phyloP scores from a whole-genome alignment of 2,329 filamentous ascomycete species.

The Lanzia echinophila region DNA sequence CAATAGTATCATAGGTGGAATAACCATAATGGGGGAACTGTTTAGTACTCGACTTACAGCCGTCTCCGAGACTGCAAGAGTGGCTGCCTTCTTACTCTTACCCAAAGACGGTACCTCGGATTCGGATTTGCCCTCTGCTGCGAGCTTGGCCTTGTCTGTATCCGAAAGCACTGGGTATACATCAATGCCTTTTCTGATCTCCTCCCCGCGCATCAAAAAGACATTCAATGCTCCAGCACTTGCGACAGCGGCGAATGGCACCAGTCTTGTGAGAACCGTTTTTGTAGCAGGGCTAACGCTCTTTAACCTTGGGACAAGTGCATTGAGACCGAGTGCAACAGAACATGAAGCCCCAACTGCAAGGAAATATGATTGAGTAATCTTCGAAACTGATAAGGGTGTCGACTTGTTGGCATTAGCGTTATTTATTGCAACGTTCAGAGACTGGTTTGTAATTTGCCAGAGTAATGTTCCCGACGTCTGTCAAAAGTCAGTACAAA shows the following conservation, averaged over 20 bases:
- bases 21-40: slow-evolving; percentile 92
- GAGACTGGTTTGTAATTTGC: slow-evolving; percentile 94
- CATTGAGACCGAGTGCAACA: slow-evolving; percentile 87
- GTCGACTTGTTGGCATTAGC: slow-evolving; percentile 98
- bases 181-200: slow-evolving; percentile 89
- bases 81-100: slow-evolving; percentile 81
- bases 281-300: slow-evolving; percentile 67
- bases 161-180: slow-evolving; percentile 76
- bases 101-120: slow-evolving; percentile 67
- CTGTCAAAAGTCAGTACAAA: slow-evolving; percentile 32
- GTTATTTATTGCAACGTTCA: slow-evolving; percentile 97
- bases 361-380: slow-evolving; percentile 83
- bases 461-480: slow-evolving; percentile 82
- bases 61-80: slow-evolving; percentile 85
- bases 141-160: slow-evolving; percentile 54
- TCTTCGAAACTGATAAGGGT: slow-evolving; percentile 70
- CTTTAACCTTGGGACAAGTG: slow-evolving; percentile 78
- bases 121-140: slow-evolving; percentile 53
- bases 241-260: slow-evolving; percentile 93
- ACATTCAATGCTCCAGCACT: slow-evolving; percentile 89
- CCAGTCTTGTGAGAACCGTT: slow-evolving; percentile 73
- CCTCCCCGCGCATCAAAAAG: slow-evolving; percentile 94
- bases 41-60: slow-evolving; percentile 88
- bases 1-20: slow-evolving; percentile 82
- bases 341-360: slow-evolving; percentile 91